Percentiles rank a stretch among this genome's conserved stretches.
These are phyloP conservation scores for Tetrapyrgos nigripes DNA, from an alignment of 1,284 basidiomycete genomes.

Conservation along the genomic window DNA sequence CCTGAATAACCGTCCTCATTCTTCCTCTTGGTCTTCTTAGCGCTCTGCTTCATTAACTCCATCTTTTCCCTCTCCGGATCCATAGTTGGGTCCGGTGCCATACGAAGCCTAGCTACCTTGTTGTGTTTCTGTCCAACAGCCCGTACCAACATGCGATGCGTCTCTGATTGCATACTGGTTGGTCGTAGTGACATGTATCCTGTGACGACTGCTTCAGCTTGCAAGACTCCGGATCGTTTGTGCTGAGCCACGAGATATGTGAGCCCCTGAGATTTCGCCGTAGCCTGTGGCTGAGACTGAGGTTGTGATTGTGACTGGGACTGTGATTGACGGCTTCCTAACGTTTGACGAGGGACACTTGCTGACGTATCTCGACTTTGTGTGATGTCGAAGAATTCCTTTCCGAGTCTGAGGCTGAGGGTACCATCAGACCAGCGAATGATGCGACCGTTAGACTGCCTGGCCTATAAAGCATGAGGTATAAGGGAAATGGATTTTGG, in stretches of 20 bases:
- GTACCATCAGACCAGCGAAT: conserved; percentile 94
- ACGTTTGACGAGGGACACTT: conserved; percentile 56
- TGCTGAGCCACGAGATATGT: conserved; percentile 93
- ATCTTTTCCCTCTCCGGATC: conserved; percentile 77
- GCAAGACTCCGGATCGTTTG: conserved; percentile 83
- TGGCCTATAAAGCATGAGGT: no score
- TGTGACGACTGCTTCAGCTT: conserved; percentile 83
- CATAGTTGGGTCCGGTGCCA: conserved; percentile 75
- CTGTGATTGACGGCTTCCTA: conserved; percentile 50
- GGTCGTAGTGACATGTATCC: conserved; percentile 87
- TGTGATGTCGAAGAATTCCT: conserved; percentile 90
- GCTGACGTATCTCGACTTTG: conserved; percentile 78
- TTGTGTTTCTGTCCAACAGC: conserved; percentile 86
- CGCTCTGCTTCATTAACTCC: conserved; percentile 69
- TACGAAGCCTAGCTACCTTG: conserved; percentile 77
- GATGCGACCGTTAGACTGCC: conserved; percentile 87
- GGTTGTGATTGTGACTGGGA: conserved; percentile 40
- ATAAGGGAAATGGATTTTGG: no score
- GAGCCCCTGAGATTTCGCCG: conserved; percentile 65
- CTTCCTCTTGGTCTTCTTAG: conserved; percentile 66
- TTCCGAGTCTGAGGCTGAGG: conserved; percentile 85
- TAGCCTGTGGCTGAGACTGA: conserved; percentile 20
- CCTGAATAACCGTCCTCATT: conserved; percentile 52
- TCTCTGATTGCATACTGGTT: conserved; percentile 89
- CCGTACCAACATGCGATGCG: conserved; percentile 87